phyloP scores from a whole-genome alignment of 805 yeast species.

The Ogataea paradorogensis region DNA sequence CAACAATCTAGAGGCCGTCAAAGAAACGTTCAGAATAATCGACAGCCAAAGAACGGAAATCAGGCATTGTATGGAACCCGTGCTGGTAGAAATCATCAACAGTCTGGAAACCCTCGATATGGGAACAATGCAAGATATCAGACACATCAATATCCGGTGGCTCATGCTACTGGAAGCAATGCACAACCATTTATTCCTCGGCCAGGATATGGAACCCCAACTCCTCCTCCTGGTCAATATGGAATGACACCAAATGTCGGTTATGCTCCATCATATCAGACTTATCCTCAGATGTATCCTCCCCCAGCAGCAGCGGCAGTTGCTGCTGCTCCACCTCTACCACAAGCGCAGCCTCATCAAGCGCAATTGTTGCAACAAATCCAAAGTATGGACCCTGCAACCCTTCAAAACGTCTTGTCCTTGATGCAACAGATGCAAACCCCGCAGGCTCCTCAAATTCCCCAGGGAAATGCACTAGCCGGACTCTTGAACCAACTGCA shows the following conservation, averaged over 20 bases:
- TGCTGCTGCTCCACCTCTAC: slow-evolving; percentile 2
- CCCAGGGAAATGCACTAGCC: slow-evolving; percentile 18
- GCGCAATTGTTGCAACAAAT: slow-evolving; percentile 21
- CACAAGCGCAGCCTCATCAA: slow-evolving; percentile 16
- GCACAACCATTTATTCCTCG: slow-evolving; percentile 16
- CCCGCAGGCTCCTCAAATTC: slow-evolving; percentile 15
- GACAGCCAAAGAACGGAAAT: slow-evolving; percentile 15
- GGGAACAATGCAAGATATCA: slow-evolving; percentile 5
- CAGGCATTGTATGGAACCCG: slow-evolving; percentile 17
- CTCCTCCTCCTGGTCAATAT: slow-evolving; percentile 15
- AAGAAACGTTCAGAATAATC: slow-evolving; percentile 9
- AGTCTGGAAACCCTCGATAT: slow-evolving; percentile 5
- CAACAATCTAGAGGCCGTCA: slow-evolving; percentile 17
- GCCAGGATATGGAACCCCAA: slow-evolving; percentile 8
- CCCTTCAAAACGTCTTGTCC: slow-evolving; percentile 33
- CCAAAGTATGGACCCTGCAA: slow-evolving; percentile 31
- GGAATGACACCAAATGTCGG: slow-evolving; percentile 13
- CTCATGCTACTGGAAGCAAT: slow-evolving; percentile 21
- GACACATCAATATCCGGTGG: slow-evolving; percentile 16
- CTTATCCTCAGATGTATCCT: slow-evolving; percentile 17
- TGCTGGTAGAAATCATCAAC: slow-evolving; percentile 5
- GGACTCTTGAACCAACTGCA: slow-evolving; percentile 25
- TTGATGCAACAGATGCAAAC: slow-evolving; percentile 29
- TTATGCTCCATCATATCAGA: slow-evolving; percentile 14
- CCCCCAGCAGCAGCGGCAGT: neutral